Conservation (phyloP, 2,329 filamentous ascomycete species). For the Neobulgaria alba region DNA sequence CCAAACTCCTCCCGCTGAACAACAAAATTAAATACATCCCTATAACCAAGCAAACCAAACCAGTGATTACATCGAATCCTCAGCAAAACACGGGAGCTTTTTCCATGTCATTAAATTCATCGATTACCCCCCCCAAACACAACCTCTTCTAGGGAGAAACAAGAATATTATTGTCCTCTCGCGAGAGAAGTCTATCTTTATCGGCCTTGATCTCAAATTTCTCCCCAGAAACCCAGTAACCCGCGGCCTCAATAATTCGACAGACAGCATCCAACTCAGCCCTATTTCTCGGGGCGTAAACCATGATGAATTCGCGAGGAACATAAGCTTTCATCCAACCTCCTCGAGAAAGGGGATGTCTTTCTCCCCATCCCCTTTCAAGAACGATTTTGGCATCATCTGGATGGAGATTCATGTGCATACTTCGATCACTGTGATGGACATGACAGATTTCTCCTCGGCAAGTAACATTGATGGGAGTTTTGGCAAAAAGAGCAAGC, state of each 20-base stretch:
- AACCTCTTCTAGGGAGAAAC: no score
- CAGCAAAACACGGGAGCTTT: no score
- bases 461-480: constrained; percentile 60
- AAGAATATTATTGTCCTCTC: no score
- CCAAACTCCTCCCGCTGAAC: no score
- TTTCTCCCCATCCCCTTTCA: constrained; percentile 70
- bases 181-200: no score
- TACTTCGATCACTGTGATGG: constrained; percentile 64
- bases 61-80: no score
- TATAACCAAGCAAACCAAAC: no score
- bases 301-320: constrained; percentile 67
- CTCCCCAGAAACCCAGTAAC: constrained; percentile 50
- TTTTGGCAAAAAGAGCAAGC: constrained; percentile 61
- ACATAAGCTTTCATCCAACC: constrained; percentile 60
- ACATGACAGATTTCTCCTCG: constrained; percentile 78
- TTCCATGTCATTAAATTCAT: no score
- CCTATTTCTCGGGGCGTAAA: constrained; percentile 68
- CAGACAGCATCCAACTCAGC: constrained; percentile 60
- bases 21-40: no score
- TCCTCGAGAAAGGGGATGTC: constrained; percentile 57
- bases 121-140: no score
- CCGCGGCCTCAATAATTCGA: constrained; percentile 63
- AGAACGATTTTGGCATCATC: constrained; percentile 66
- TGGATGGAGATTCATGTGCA: constrained; percentile 76
- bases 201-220: constrained; percentile 16